phyloP scores from a whole-genome alignment of 2,329 filamentous ascomycete genomes.

The Sporothrix dimorphospora region DNA sequence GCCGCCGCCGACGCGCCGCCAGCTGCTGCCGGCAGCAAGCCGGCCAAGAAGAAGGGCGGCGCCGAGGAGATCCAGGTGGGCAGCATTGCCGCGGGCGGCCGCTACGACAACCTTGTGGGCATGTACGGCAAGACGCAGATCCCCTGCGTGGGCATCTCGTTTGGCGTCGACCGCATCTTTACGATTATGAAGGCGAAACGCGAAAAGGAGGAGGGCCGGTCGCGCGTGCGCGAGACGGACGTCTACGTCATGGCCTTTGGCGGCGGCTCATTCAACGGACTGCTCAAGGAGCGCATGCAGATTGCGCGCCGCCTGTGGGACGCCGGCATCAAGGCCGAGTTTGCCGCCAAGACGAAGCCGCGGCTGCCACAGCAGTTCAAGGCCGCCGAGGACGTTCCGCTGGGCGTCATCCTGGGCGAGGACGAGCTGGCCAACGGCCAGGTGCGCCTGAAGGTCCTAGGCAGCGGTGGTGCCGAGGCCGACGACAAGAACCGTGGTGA shows the following conservation, averaged over 20 bases:
- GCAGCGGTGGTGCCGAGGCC: slow-evolving; percentile 57
- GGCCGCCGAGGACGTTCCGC: slow-evolving; percentile 83
- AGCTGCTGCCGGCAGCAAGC: slow-evolving; percentile 35
- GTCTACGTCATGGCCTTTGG: slow-evolving; percentile 96
- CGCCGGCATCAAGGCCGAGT: slow-evolving; percentile 88
- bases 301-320: slow-evolving; percentile 80
- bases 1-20: slow-evolving; percentile 35
- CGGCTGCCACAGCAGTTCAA: slow-evolving; percentile 91
- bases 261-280: slow-evolving; percentile 69
- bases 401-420: slow-evolving; percentile 87
- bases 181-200: slow-evolving; percentile 81
- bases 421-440: slow-evolving; percentile 84
- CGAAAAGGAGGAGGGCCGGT: slow-evolving; percentile 49
- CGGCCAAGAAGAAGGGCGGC: slow-evolving; percentile 27
- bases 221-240: slow-evolving; percentile 76
- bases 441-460: slow-evolving; percentile 84
- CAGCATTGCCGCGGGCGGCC: slow-evolving; percentile 84
- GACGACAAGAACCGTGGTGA: slow-evolving; percentile 91
- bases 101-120: slow-evolving; percentile 90
- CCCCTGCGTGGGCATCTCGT: slow-evolving; percentile 89
- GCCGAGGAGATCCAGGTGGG: slow-evolving; percentile 64
- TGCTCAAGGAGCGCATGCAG: slow-evolving; percentile 81
- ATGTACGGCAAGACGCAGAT: slow-evolving; percentile 91
- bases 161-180: slow-evolving; percentile 94
- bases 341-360: slow-evolving; percentile 86